Base-by-base conservation (phyloP, 78 protist species). In the Anaeramoeba flamelloides region DNA sequence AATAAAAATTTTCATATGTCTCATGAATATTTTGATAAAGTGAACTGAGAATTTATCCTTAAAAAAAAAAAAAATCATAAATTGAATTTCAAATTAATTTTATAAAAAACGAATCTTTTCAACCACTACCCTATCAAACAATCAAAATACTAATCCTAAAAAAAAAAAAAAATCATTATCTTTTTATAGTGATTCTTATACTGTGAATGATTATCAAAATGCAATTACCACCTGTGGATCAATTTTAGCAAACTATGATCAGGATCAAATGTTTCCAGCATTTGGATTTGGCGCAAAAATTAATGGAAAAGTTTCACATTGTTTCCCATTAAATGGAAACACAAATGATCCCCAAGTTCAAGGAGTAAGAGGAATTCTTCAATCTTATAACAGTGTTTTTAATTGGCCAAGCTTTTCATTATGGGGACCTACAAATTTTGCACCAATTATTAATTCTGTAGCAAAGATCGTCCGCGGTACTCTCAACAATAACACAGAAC, bases 251-350 rank as follows among this genome's bases (percentile, higher is more conserved):
- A 39, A 81, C 22, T 90, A 90, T 39, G 93, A 89, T 82, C 1
- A 53, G 22, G 90, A 90, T 78, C 2, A 82, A 26, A 37, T 78
- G 33, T 84, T 86, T 32, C 90, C 93, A 22, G 90, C 65, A 3
- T 87, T 31, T 38, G 96, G 94, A 0, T 92, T 88, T 38, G 96
- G 96, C 39, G 94, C 87, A 34, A 31, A 12, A 12, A 40, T 86
- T 1, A 64, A 75, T 22, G 77, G 34, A 31, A 79, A 65, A 38
- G 76, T 82, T 40, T 83, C 81, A 30, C 88, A 85, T 33, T 85
- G 89, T 84, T 86, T 86, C 80, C 86, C 90, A 38, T 36, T 84
- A 8, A 77, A 81, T 41, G 17, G 77, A 40, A 74, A 81, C 8
- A 3, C 82, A 26, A 17, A 33, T 8, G 41, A 81, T 2, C 78